phyloP scores from a whole-genome alignment of 306 rosid species.

The Prunus kanzakura region DNA sequence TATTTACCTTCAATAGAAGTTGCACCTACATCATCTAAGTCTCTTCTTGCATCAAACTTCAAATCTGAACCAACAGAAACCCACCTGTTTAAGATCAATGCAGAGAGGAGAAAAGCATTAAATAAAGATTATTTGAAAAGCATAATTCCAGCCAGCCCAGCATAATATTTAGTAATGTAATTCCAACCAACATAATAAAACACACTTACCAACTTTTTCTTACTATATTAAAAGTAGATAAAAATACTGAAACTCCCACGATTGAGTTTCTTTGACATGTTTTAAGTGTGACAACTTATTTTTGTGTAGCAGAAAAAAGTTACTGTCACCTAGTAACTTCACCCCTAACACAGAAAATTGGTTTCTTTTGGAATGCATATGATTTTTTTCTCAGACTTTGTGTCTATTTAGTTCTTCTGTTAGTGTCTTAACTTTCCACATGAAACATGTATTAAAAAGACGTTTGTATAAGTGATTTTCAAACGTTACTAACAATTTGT shows the following conservation, averaged over 20 bases:
- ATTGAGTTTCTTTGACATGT: not conserved
- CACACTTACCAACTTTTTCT: not conserved
- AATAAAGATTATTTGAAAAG: conserved; percentile 23
- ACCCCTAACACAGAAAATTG: no score
- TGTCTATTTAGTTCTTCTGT: not conserved
- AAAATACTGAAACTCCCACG: not conserved
- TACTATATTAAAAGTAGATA: not conserved
- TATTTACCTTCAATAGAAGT: conserved; percentile 61
- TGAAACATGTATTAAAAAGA: not conserved
- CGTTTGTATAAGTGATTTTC: not conserved
- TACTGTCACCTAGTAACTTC: not conserved
- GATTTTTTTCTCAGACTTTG: not conserved
- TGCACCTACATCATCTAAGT: conserved; percentile 93
- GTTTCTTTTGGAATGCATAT: no score
- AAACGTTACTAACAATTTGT: not conserved
- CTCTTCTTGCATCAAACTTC: conserved; percentile 98
- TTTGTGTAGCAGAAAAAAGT: not conserved
- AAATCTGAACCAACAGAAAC: conserved; percentile 99
- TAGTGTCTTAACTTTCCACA: not conserved
- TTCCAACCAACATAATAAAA: not conserved
- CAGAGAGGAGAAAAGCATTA: conserved; percentile 35
- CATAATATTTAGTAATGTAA: not conserved
- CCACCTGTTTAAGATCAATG: conserved; percentile 74
- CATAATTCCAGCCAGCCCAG: not conserved
- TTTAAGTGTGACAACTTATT: not conserved